phyloP scores from a whole-genome alignment of 257 asterid genomes.

The Nicotiana noctiflora region DNA sequence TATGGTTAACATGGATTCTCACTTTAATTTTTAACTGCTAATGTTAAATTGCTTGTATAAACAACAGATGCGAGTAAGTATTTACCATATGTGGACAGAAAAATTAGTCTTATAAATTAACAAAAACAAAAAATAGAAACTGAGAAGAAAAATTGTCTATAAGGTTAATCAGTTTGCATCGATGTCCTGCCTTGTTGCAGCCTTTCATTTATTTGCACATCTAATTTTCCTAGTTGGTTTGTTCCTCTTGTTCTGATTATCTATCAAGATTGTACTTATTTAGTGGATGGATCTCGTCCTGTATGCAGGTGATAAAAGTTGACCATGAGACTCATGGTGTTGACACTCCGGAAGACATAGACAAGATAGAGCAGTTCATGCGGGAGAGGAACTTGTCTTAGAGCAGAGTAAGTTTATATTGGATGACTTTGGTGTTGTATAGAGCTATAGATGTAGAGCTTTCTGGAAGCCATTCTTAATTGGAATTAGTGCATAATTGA shows the following conservation, averaged over 20 bases:
- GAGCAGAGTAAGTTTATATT: background rate
- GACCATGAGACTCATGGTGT: slow-evolving; percentile 70
- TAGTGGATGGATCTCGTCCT: background rate
- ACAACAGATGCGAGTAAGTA: background rate
- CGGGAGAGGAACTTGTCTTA: slow-evolving; percentile 46
- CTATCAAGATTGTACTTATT: background rate
- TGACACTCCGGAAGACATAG: slow-evolving; percentile 64
- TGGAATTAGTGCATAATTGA: background rate
- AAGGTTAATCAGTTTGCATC: background rate
- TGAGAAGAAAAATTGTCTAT: background rate
- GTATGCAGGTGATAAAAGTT: slow-evolving; percentile 60
- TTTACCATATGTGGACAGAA: background rate
- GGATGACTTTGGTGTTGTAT: background rate
- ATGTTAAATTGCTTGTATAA: background rate
- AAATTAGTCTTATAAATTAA: background rate
- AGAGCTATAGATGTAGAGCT: background rate
- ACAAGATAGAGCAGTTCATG: slow-evolving; percentile 52
- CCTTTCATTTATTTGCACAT: background rate
- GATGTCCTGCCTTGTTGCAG: background rate
- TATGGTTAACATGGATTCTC: background rate
- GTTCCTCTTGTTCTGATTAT: background rate
- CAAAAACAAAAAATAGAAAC: background rate
- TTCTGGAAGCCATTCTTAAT: background rate
- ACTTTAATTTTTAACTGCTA: background rate
- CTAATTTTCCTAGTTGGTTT: background rate